A percentile compares a stretch with the other conserved stretches of the same genome.
phyloP scores from a whole-genome alignment of 257 asterid genomes.

The Gentiana straminea region DNA sequence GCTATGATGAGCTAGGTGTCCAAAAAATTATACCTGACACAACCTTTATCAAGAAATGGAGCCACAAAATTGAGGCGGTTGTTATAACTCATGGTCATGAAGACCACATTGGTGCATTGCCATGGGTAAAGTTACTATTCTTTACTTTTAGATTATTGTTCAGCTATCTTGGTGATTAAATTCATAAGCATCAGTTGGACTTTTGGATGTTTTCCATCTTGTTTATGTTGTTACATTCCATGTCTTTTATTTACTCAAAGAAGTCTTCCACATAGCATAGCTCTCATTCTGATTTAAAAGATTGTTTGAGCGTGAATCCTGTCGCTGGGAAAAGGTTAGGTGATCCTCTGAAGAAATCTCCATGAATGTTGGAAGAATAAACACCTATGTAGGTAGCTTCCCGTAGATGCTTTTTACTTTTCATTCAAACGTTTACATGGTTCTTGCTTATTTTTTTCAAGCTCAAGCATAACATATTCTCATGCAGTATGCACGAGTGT shows the following conservation, averaged over 20 bases:
- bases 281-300: too few species aligned
- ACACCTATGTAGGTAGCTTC: too few species aligned
- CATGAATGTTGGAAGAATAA: too few species aligned
- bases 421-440: too few species aligned
- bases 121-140: constrained; percentile 89
- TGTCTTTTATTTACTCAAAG: too few species aligned
- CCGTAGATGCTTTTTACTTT: too few species aligned
- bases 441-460: not conserved
- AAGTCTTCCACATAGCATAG: too few species aligned
- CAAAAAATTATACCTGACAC: constrained; percentile 99
- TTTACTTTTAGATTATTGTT: constrained; percentile 18
- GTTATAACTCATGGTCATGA: constrained; percentile 98
- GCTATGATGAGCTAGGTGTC: constrained; percentile 89
- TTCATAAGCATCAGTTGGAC: not conserved
- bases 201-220: not conserved
- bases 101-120: constrained; percentile 99
- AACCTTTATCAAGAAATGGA: constrained; percentile 87
- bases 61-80: constrained; percentile 99
- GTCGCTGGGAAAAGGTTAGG: too few species aligned
- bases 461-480: not conserved
- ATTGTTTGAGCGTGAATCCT: too few species aligned
- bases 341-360: too few species aligned
- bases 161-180: constrained; percentile 3
- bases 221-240: too few species aligned
- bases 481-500: too few species aligned